phyloP scores from a whole-genome alignment of 192 early-diverging fungal species.

The Mortierella antarctica region DNA sequence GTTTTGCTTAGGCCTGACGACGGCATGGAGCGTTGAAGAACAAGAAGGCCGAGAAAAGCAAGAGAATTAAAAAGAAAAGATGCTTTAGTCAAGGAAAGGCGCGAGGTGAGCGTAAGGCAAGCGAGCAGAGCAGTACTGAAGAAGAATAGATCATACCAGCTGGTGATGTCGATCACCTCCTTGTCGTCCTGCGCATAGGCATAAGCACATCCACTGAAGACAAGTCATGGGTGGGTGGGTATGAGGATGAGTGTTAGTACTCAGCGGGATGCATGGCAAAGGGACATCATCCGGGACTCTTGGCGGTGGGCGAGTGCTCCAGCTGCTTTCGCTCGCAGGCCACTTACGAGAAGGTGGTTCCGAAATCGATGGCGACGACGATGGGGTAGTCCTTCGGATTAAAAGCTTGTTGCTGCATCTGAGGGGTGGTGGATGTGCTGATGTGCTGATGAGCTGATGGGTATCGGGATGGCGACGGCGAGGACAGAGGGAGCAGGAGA shows the following conservation, averaged over 20 bases:
- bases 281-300: not conserved
- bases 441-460: not conserved
- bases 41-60: too few species aligned
- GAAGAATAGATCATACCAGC: conserved; percentile 26
- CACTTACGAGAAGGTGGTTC: conserved; percentile 46
- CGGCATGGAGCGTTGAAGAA: not conserved
- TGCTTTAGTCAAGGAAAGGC: too few species aligned
- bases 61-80: too few species aligned
- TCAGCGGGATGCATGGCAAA: not conserved
- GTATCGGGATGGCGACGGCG: not conserved
- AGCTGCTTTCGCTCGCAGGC: not conserved
- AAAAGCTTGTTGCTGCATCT: conserved; percentile 26
- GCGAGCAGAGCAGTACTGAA: too few species aligned
- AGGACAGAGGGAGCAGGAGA: not conserved
- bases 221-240: not conserved
- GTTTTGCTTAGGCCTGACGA: conserved; percentile 38
- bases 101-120: too few species aligned
- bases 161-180: conserved; percentile 46
- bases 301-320: not conserved
- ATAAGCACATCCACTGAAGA: conserved; percentile 34
- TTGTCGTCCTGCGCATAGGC: conserved; percentile 45
- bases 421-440: not conserved
- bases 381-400: conserved; percentile 44
- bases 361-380: conserved; percentile 49
- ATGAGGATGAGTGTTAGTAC: not conserved